phyloP scores from a whole-genome alignment of 768 basidiomycete genomes.

The Porphyrellus cyaneotinctus region DNA sequence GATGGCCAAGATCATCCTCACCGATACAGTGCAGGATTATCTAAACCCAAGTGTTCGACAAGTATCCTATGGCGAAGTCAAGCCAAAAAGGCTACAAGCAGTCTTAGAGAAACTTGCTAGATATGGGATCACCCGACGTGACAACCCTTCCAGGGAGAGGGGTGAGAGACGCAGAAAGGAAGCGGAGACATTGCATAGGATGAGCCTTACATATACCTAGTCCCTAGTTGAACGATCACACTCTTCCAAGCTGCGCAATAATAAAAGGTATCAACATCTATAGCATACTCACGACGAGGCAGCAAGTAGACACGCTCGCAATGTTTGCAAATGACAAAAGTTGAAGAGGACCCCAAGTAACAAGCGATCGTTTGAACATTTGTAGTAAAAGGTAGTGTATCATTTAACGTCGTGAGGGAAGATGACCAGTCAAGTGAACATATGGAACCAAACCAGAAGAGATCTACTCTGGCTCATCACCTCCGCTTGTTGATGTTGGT shows the following conservation, averaged over 20 bases:
- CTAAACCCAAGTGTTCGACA: constrained; percentile 68
- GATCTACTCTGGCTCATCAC: constrained; percentile 44
- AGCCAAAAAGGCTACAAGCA: constrained; percentile 66
- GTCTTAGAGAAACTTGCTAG: constrained; percentile 77
- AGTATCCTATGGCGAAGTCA: constrained; percentile 59
- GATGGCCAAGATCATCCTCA: constrained; percentile 70
- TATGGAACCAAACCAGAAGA: constrained; percentile 38
- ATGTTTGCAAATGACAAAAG: constrained; percentile 1
- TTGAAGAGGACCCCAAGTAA: constrained; percentile 27
- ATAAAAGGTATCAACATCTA: constrained; percentile 18
- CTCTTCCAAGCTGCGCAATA: constrained; percentile 8
- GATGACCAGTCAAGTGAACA: constrained; percentile 51
- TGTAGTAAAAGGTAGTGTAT: constrained; percentile 43
- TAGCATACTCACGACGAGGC: constrained; percentile 15
- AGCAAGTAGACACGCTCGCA: constrained; percentile 1
- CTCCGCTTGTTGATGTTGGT: constrained; percentile 80
- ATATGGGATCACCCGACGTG: constrained; percentile 60
- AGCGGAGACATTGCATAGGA: constrained; percentile 69
- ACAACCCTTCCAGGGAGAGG: constrained; percentile 53
- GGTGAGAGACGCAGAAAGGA: constrained; percentile 74
- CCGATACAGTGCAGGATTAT: constrained; percentile 74
- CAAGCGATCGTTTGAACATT: constrained; percentile 25
- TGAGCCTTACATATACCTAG: constrained; percentile 30
- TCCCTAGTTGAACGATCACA: constrained; percentile 1
- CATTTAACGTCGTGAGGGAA: constrained; percentile 57